phyloP scores from a whole-genome alignment of 192 early-diverging fungal genomes.

The Coemansia sp. region DNA sequence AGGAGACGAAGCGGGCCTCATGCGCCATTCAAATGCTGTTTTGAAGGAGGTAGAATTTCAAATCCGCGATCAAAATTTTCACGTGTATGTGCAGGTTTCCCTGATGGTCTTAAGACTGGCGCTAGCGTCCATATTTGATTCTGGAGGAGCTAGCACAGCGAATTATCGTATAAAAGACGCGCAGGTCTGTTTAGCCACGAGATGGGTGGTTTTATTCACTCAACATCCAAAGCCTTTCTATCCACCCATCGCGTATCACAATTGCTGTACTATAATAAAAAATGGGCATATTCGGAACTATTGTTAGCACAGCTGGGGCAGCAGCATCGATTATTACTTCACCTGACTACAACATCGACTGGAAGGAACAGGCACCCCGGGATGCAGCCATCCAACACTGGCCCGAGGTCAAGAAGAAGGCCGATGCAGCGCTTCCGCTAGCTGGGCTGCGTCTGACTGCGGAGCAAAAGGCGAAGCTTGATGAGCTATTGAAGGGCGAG shows the following conservation, averaged over 20 bases:
- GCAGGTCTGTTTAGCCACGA: no score
- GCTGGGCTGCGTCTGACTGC: constrained; percentile 35
- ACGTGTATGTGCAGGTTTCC: neutral
- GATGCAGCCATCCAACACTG: constrained; percentile 35
- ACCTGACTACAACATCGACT: constrained; percentile 39
- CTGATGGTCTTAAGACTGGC: no score
- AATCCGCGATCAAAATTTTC: neutral
- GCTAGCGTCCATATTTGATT: no score
- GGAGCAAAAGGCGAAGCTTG: constrained; percentile 34
- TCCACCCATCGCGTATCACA: neutral
- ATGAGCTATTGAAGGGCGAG: constrained; percentile 34
- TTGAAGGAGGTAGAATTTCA: neutral
- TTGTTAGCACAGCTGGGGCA: constrained; percentile 19
- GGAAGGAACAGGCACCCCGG: constrained; percentile 20
- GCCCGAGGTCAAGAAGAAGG: constrained; percentile 36
- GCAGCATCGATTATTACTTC: constrained; percentile 34
- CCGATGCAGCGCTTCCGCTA: constrained; percentile 38
- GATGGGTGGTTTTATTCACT: no score
- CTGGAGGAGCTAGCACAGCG: no score
- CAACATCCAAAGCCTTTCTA: neutral
- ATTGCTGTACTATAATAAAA: neutral
- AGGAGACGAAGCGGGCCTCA: neutral
- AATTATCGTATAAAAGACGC: no score
- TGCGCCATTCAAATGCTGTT: neutral
- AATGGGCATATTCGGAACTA: constrained; percentile 26